These are phyloP conservation scores for Neofusicoccum sp. DNA, from an alignment of 2,329 filamentous ascomycete species.

Conservation along the genomic window DNA sequence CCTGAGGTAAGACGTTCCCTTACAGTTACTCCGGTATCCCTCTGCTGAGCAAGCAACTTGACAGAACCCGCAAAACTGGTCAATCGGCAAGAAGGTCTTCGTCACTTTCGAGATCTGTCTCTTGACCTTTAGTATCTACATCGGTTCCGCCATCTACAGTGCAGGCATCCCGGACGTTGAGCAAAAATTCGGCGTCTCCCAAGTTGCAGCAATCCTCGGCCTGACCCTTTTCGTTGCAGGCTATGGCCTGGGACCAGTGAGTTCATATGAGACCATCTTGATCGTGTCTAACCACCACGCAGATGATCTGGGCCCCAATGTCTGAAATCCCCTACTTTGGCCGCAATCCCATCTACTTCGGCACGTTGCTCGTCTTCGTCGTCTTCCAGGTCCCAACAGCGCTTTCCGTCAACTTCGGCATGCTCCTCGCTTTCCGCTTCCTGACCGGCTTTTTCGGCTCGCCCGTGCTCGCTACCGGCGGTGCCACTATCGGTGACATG, in stretches of 20 bases:
- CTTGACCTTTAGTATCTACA: constrained; percentile 48
- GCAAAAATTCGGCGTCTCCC: constrained; percentile 39
- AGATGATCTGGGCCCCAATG: constrained; percentile 42
- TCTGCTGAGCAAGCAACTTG: too few relatives aligned
- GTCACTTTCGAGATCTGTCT: constrained; percentile 49
- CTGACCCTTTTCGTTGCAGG: constrained; percentile 37
- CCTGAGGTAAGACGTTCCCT: constrained; percentile 28
- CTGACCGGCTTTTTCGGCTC: constrained; percentile 50
- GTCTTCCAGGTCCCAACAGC: constrained; percentile 48
- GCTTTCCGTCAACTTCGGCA: constrained; percentile 49
- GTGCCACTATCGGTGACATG: constrained; percentile 47
- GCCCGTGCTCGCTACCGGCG: constrained; percentile 47
- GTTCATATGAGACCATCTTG: constrained; percentile 5
- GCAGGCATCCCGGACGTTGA: constrained; percentile 39
- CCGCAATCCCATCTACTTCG: constrained; percentile 45
- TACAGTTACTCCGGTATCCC: too few relatives aligned
- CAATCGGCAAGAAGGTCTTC: constrained; percentile 41
- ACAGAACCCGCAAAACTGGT: constrained; percentile 51
- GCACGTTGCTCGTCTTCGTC: constrained; percentile 46
- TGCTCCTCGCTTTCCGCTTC: constrained; percentile 52
- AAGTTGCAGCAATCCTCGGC: constrained; percentile 44
- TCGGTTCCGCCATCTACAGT: constrained; percentile 48
- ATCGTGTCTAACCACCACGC: not conserved
- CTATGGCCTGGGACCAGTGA: constrained; percentile 33
- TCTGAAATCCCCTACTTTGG: constrained; percentile 50